A percentile compares a stretch with the other conserved stretches of the same genome.
phyloP scores from a whole-genome alignment of 2,329 filamentous ascomycete genomes.

The Apiospora sp. region DNA sequence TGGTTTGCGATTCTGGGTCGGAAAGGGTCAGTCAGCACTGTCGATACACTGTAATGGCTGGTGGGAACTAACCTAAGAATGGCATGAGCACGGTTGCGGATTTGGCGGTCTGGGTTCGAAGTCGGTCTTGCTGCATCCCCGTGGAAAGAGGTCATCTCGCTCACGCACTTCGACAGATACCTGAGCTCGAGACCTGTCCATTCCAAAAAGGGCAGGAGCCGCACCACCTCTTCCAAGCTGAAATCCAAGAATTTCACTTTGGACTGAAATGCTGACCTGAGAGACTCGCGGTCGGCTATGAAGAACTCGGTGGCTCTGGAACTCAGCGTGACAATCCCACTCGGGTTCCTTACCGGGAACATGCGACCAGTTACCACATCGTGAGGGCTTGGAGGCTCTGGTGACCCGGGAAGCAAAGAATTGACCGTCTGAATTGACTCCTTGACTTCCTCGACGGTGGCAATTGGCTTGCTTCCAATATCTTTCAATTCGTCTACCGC shows the following conservation, averaged over 20 bases:
- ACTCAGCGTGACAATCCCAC: conserved; percentile 29
- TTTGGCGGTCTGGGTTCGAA: not conserved
- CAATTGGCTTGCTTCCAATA: conserved; percentile 25
- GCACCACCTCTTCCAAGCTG: conserved; percentile 41
- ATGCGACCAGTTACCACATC: conserved; percentile 29
- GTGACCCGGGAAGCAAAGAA: conserved; percentile 37
- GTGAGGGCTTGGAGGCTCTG: conserved; percentile 4
- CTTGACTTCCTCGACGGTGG: conserved; percentile 38
- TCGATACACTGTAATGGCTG: not conserved
- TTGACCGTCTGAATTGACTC: conserved; percentile 44
- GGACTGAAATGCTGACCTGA: conserved; percentile 38
- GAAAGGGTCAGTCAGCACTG: not conserved
- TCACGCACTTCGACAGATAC: conserved; percentile 37
- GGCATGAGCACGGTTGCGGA: conserved; percentile 37
- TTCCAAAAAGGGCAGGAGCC: conserved; percentile 41
- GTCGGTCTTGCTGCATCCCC: not conserved
- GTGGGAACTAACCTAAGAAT: conserved; percentile 43
- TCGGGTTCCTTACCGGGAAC: conserved; percentile 37
- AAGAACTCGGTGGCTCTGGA: conserved; percentile 38
- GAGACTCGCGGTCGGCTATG: conserved; percentile 44
- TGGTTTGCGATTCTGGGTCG: conserved; percentile 38
- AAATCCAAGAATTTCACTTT: conserved; percentile 47
- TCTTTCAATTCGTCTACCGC: conserved; percentile 42
- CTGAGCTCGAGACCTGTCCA: conserved; percentile 43
- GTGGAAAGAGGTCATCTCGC: not conserved